Evolutionary conservation across 2,329 filamentous ascomycete genomes (phyloP).

Genomic region (Aureobasidium sp.): DNA sequence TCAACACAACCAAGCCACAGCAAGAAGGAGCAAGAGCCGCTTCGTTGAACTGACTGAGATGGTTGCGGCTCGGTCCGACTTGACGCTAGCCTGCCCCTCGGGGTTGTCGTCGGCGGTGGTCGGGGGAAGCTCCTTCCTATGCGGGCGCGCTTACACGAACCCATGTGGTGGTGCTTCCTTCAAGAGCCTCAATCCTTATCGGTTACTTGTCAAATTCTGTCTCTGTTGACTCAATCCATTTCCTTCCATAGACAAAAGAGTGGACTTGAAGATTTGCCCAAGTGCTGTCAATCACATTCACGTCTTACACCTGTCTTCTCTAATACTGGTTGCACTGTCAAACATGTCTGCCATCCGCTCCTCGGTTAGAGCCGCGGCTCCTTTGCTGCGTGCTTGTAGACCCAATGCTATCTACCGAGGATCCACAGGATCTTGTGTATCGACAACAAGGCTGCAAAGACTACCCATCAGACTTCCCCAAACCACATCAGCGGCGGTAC

Average conservation of each 20-base stretch:
- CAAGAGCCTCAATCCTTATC: conserved; percentile 13
- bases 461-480: neutral
- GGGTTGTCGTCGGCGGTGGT: neutral
- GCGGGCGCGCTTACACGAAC: conserved; percentile 7
- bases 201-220: conserved; percentile 7
- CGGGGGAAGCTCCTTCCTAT: conserved; percentile 11
- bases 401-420: neutral
- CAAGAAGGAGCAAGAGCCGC: neutral
- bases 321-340: neutral
- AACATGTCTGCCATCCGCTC: conserved; percentile 2
- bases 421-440: neutral
- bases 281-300: neutral
- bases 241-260: neutral
- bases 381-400: neutral
- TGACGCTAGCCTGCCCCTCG: neutral
- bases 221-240: neutral
- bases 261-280: neutral
- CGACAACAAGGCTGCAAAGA: neutral
- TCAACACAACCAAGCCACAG: conserved; percentile 8
- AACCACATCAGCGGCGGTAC: neutral
- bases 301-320: neutral
- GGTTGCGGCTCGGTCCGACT: neutral
- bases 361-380: neutral
- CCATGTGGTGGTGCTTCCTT: neutral
- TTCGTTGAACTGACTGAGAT: neutral